These are phyloP conservation scores for Suillus subluteus DNA, from an alignment of 768 basidiomycete species.

Conservation along the genomic window DNA sequence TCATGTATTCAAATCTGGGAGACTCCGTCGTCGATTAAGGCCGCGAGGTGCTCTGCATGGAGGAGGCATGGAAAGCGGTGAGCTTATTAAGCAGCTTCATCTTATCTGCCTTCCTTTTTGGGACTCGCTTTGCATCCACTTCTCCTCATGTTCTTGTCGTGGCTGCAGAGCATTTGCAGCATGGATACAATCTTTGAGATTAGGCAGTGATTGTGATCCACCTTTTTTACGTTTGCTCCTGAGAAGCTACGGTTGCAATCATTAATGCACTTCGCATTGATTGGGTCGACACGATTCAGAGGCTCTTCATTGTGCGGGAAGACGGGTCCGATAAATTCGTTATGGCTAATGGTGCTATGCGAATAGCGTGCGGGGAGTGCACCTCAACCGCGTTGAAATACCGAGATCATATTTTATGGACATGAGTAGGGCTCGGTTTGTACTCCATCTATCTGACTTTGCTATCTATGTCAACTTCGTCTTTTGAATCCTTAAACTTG, in stretches of 20 bases:
- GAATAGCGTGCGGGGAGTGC: slow-evolving; percentile 1
- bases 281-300: not conserved
- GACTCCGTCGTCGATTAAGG: slow-evolving; percentile 15
- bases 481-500: slow-evolving; percentile 13
- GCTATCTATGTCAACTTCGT: slow-evolving; percentile 13
- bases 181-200: not conserved
- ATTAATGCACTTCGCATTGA: slow-evolving; percentile 1
- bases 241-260: not conserved
- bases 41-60: slow-evolving; percentile 15
- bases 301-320: not conserved
- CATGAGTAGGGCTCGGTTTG: not conserved
- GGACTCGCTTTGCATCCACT: slow-evolving; percentile 10
- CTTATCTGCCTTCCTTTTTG: slow-evolving; percentile 31
- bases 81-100: slow-evolving; percentile 22
- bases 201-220: slow-evolving; percentile 2
- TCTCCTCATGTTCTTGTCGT: slow-evolving; percentile 6
- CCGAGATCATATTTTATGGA: not conserved
- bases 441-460: not conserved
- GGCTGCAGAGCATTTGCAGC: slow-evolving; percentile 5
- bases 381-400: not conserved
- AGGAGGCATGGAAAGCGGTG: slow-evolving; percentile 28
- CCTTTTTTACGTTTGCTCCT: not conserved
- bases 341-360: slow-evolving; percentile 3
- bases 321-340: not conserved
- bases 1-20: slow-evolving; percentile 24